These are phyloP conservation scores for Arctostaphylos glauca DNA, from an alignment of 148 eudicot species.

Conservation along the genomic window DNA sequence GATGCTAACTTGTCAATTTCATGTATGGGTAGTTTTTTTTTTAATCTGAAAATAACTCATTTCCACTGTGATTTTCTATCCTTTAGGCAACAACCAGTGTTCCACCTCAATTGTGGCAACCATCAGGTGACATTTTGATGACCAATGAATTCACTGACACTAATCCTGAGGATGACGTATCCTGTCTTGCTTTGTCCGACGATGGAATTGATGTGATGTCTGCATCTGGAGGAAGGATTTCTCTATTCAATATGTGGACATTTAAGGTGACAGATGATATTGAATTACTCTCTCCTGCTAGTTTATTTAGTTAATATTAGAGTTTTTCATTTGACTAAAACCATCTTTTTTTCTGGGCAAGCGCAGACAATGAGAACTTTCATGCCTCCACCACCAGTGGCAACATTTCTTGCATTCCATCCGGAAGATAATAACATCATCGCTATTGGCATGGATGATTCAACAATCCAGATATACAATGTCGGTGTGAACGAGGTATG, in stretches of 20 bases:
- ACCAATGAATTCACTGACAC: conserved; percentile 69
- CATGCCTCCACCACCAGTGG: conserved; percentile 92
- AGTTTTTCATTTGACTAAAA: background rate
- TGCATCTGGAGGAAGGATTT: conserved; percentile 86
- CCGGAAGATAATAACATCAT: conserved; percentile 94
- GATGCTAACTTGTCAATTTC: background rate
- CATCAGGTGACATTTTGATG: conserved; percentile 78
- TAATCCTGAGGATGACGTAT: conserved; percentile 62
- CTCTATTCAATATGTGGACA: conserved; percentile 82
- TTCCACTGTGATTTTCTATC: no score
- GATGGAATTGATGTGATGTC: conserved; percentile 92
- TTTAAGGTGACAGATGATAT: conserved; percentile 59
- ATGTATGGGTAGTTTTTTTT: background rate
- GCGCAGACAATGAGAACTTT: conserved; percentile 88
- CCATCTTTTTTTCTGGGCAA: conserved; percentile 17
- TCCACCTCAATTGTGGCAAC: conserved; percentile 87
- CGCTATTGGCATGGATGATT: conserved; percentile 96
- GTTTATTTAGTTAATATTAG: background rate
- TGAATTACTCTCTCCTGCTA: background rate
- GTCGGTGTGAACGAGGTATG: conserved; percentile 87
- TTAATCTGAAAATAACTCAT: background rate
- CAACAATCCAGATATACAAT: conserved; percentile 85
- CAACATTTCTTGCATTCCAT: conserved; percentile 88
- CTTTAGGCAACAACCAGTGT: no score
- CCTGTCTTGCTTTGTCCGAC: conserved; percentile 92